A percentile compares a stretch with the other conserved stretches of the same genome.
These are phyloP conservation scores for Volutella citrinella DNA, from an alignment of 2,329 filamentous ascomycete genomes.

Conservation along the genomic window DNA sequence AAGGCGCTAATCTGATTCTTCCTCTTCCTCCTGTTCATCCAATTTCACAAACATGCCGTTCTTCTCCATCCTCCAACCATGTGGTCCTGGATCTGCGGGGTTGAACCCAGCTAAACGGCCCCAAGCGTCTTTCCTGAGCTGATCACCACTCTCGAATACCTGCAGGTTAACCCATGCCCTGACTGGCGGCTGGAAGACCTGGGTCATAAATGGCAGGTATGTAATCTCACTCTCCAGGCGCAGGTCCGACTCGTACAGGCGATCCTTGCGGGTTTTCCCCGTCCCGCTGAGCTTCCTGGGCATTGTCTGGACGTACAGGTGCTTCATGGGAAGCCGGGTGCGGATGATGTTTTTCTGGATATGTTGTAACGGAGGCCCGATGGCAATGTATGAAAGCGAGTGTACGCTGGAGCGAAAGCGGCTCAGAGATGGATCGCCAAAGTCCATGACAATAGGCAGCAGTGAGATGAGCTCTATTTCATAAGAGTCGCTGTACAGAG, in stretches of 20 bases:
- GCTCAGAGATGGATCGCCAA: conserved; percentile 37
- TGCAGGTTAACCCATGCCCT: conserved; percentile 39
- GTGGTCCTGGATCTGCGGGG: conserved; percentile 30
- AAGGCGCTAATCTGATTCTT: too few species aligned
- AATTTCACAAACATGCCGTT: background rate
- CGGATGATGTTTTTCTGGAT: conserved; percentile 46
- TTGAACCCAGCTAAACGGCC: too few species aligned
- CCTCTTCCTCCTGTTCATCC: too few species aligned
- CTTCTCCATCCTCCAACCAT: conserved; percentile 40
- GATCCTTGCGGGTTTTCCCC: conserved; percentile 35
- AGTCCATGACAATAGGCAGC: conserved; percentile 48
- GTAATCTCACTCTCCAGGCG: conserved; percentile 54
- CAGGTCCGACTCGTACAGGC: conserved; percentile 40
- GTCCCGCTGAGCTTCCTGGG: conserved; percentile 35
- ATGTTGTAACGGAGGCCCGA: conserved; percentile 66
- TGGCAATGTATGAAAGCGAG: conserved; percentile 58
- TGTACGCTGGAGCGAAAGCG: conserved; percentile 37
- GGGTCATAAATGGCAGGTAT: conserved; percentile 44
- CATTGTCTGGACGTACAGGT: conserved; percentile 52
- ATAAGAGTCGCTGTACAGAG: conserved; percentile 70
- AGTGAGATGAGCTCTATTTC: conserved; percentile 61
- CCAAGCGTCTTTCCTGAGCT: conserved; percentile 44
- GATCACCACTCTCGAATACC: conserved; percentile 50
- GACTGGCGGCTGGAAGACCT: conserved; percentile 31
- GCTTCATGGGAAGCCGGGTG: conserved; percentile 48